These are phyloP conservation scores for Tolypocladium album DNA, from an alignment of 2,329 filamentous ascomycete species.

Conservation along the genomic window DNA sequence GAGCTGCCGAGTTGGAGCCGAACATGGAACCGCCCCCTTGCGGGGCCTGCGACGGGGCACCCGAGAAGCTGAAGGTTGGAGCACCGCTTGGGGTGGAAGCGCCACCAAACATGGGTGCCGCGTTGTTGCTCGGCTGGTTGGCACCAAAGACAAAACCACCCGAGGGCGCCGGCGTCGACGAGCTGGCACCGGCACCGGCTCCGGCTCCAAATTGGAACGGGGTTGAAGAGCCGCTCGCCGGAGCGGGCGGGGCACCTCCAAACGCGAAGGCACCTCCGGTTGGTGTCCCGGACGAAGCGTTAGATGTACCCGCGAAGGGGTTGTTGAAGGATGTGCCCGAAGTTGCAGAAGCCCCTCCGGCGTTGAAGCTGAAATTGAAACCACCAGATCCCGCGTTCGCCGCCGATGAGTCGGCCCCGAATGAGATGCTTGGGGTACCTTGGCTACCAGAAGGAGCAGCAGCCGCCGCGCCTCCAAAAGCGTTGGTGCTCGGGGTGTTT, in stretches of 20 bases:
- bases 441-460: slow-evolving; percentile 10
- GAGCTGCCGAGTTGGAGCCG: slow-evolving; percentile 22
- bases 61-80: slow-evolving; percentile 29
- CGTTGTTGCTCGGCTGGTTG: slow-evolving; percentile 9
- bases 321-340: slow-evolving; percentile 24
- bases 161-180: slow-evolving; percentile 11
- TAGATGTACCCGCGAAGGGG: slow-evolving; percentile 22
- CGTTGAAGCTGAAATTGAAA: slow-evolving; percentile 20
- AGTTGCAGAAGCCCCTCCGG: slow-evolving; percentile 4
- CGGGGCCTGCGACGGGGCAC: slow-evolving; percentile 16
- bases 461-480: slow-evolving; percentile 21
- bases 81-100: slow-evolving; percentile 16
- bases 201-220: slow-evolving; percentile 29
- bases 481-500: slow-evolving; percentile 21
- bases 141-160: slow-evolving; percentile 15
- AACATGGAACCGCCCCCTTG: slow-evolving; percentile 18
- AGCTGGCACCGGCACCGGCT: slow-evolving; percentile 8
- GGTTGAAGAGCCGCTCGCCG: slow-evolving; percentile 12
- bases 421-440: slow-evolving; percentile 21
- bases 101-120: slow-evolving; percentile 19
- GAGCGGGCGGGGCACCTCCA: slow-evolving; percentile 16
- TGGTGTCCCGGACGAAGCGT: slow-evolving; percentile 11
- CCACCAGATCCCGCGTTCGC: slow-evolving; percentile 12
- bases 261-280: slow-evolving; percentile 27
- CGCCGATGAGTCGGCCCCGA: slow-evolving; percentile 18